Evolutionary conservation across 768 basidiomycete genomes (phyloP).

Genomic region (Dioszegia crocea): DNA sequence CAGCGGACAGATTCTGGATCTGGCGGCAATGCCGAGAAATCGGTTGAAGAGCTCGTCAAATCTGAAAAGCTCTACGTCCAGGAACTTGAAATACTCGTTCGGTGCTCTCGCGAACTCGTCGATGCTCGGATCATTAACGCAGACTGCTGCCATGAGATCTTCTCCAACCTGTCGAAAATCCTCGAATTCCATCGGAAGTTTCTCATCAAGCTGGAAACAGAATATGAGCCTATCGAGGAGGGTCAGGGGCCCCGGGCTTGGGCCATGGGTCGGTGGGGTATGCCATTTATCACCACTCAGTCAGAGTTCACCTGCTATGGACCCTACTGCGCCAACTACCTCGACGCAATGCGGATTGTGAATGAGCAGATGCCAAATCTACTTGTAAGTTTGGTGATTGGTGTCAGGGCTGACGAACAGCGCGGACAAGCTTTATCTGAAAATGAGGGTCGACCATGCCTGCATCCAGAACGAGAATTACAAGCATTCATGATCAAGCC

Average conservation of each 20-base stretch:
- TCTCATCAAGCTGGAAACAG: constrained; percentile 47
- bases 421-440: constrained; percentile 33
- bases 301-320: constrained; percentile 93
- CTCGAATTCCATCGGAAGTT: constrained; percentile 76
- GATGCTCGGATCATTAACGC: constrained; percentile 81
- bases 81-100: constrained; percentile 94
- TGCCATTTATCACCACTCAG: constrained; percentile 62
- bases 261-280: constrained; percentile 48
- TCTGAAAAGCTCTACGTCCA: constrained; percentile 96
- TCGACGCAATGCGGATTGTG: constrained; percentile 77
- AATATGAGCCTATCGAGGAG: constrained; percentile 48
- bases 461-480: constrained; percentile 59
- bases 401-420: constrained; percentile 14
- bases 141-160: constrained; percentile 91
- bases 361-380: constrained; percentile 80
- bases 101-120: constrained; percentile 79
- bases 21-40: constrained; percentile 40
- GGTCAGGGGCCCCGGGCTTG: constrained; percentile 40
- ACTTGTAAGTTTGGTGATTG: constrained; percentile 58
- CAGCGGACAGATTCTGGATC: constrained; percentile 20
- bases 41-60: constrained; percentile 77
- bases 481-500: constrained; percentile 98
- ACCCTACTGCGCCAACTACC: constrained; percentile 94
- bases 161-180: constrained; percentile 88
- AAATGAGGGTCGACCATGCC: constrained; percentile 33